Evolutionary conservation across 495 filamentous ascomycete genomes (phyloP), one percentile per base, ranked within the genome.

Genomic region (Tuber indicum): DNA sequence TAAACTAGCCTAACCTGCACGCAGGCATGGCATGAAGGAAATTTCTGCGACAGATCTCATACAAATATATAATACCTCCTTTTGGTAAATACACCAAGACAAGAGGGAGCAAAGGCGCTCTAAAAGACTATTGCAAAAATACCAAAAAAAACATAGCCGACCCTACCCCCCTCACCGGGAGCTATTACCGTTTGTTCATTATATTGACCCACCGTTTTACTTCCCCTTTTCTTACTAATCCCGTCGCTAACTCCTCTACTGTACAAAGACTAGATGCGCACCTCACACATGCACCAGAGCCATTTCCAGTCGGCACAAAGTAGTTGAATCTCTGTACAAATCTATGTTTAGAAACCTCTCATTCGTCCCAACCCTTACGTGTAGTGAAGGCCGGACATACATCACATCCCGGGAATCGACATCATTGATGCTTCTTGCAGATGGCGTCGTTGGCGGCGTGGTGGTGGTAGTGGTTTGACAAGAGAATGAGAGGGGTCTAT

Each of bases 381-480:
- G 81, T 75, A 1, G 69, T 66, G 19, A 78, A 83, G 0, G 70
- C 72, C 1, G 21, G 19, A 36, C 26, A 45, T 32, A 32, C 32
- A 32, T 32, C 32, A 1, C 26, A 26, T 8, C 0, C 69, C 2
- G 26, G 0, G 39, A 41, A 49, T 3, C 32, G 41, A 17, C 81
- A 83, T 0, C 16, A 6, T 21, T 80, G 82, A 0, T 81, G 49
- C 45, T 80, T 82, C 36, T 78, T 78, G 39, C 78, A 77, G n/a
- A 82, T 78, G 0, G 52, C 23, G n/a, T 58, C 52, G 3, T 26
- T 8, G 1, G 52, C 23, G 23, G 26, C 26, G 23, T n/a, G 49
- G 49, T 52, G 23, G 49, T n/a, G 21, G 23, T 10, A 14, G 8
- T 52, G 3, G 7, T 14, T 44, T 44, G 44, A 14, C 14, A 3